Evolutionary conservation across 139 green algal species (phyloP), one percentile per base, ranked within the genome.

Genomic region (Pseudopediastrum boryanum): DNA sequence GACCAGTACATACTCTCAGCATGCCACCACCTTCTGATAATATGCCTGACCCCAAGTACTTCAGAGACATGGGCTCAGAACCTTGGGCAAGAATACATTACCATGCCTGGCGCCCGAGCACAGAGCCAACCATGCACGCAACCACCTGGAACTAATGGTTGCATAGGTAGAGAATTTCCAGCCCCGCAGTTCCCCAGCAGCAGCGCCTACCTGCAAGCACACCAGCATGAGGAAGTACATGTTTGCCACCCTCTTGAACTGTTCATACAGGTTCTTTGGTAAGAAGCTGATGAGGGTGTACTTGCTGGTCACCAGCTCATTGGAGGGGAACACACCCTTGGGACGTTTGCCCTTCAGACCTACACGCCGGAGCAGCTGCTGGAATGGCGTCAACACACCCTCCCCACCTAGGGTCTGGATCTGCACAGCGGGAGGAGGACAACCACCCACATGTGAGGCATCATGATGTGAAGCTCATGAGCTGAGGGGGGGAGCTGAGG

Each of bases 161-260:
- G n/a, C n/a, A n/a, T n/a, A n/a, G n/a, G n/a, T n/a, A n/a, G n/a
- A n/a, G n/a, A n/a, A n/a, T n/a, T n/a, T n/a, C n/a, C n/a, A n/a
- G n/a, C n/a, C n/a, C n/a, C n/a, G n/a, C n/a, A n/a, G 46, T 16
- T 12, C 54, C 16, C 9, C 54, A 38, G 54, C 16, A 38, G 54
- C 54, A 10, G 29, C 61, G 59, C 54, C 1, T 35, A 90, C 66
- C 83, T 90, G 86, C 56, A 93, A 68, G 71, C 80, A 77, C 25
- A 75, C 73, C 36, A 94, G 83, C 19, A 85, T 27, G 29, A 88
- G 38, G 56, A 94, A 94, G 75, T 93, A 94, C 39, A 91, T 61
- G 81, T 94, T 93, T 25, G 89, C 89, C 27, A 92, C 56, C 16
- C 88, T 79, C 52, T 83, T 82, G 71, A 93, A 94, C 79, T 94